phyloP scores from a whole-genome alignment of 306 rosid genomes.

The Prunus kanzakura region DNA sequence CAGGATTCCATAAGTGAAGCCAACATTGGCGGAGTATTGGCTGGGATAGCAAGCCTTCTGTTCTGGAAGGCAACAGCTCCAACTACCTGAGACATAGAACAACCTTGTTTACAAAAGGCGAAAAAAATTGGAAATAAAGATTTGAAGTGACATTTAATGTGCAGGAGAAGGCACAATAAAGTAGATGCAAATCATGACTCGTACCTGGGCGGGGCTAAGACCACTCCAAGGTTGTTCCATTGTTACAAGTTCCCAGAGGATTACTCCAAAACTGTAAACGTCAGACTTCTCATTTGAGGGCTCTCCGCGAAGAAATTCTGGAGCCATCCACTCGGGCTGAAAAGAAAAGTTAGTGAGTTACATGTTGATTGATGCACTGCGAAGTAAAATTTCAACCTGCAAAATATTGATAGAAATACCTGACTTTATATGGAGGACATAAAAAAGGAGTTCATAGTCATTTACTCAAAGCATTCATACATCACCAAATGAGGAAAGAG shows the following conservation, averaged over 20 bases:
- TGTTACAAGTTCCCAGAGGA: constrained; percentile 91
- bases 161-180: neutral
- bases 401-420: constrained; percentile 38
- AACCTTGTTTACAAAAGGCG: neutral
- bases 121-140: neutral
- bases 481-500: neutral
- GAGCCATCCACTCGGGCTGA: constrained; percentile 99
- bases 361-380: constrained; percentile 35
- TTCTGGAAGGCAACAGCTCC: constrained; percentile 99
- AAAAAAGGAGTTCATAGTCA: constrained; percentile 17
- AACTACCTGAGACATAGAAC: constrained; percentile 63
- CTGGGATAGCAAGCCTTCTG: constrained; percentile 73
- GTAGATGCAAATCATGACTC: neutral
- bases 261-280: constrained; percentile 90
- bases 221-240: constrained; percentile 97
- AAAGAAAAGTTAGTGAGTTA: constrained; percentile 55
- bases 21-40: constrained; percentile 64
- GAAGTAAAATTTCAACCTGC: constrained; percentile 40
- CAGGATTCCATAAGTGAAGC: constrained; percentile 89
- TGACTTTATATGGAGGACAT: constrained; percentile 24
- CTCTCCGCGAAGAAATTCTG: constrained; percentile 96
- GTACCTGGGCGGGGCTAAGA: constrained; percentile 87
- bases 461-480: constrained; percentile 7
- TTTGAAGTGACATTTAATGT: neutral
- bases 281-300: constrained; percentile 97